Percentiles rank a stretch among this genome's conserved stretches.
phyloP scores from a whole-genome alignment of 805 yeast species.

The Candida maltosa region DNA sequence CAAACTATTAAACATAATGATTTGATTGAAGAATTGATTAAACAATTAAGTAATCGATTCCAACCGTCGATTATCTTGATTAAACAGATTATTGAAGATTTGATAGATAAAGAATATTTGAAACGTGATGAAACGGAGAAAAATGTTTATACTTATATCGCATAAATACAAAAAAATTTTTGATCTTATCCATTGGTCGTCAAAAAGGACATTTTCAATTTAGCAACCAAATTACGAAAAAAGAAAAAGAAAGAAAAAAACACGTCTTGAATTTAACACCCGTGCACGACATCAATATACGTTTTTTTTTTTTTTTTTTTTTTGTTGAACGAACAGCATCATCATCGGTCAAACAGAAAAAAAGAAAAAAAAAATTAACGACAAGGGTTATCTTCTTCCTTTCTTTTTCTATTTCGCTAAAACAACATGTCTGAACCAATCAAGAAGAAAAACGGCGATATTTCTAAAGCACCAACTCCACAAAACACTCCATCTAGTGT shows the following conservation, averaged over 20 bases:
- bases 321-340: no score
- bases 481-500: constrained; percentile 96
- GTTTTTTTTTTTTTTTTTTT: no score
- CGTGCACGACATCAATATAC: no score
- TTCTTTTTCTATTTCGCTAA: not conserved
- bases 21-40: constrained; percentile 61
- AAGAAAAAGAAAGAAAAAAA: not conserved
- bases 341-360: no score
- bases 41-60: constrained; percentile 60
- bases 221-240: not conserved
- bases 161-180: constrained; percentile 31
- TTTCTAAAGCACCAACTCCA: constrained; percentile 94
- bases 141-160: constrained; percentile 64
- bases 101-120: constrained; percentile 79
- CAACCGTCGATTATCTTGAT: constrained; percentile 65
- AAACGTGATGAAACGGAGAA: constrained; percentile 64
- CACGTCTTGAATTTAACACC: not conserved
- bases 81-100: constrained; percentile 68
- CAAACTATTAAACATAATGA: constrained; percentile 60
- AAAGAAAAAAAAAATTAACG: no score
- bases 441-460: constrained; percentile 64
- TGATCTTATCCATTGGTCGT: no score
- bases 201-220: no score
- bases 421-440: constrained; percentile 79
- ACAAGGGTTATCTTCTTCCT: no score